phyloP scores from a whole-genome alignment of 2,329 filamentous ascomycete species.

The Ophiostoma himal-ulmi region DNA sequence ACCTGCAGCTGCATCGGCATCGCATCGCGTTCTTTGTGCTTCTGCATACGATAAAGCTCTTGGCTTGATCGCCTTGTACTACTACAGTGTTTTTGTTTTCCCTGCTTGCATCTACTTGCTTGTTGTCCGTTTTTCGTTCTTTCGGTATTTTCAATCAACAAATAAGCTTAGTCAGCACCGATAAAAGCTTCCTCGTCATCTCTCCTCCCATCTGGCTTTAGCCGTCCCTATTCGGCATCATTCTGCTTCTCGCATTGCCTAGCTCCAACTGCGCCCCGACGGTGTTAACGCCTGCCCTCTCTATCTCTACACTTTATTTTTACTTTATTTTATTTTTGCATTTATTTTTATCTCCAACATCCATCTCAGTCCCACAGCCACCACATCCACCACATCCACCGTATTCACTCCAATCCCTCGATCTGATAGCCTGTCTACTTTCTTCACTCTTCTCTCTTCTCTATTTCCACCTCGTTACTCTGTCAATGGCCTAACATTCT shows the following conservation, averaged over 20 bases:
- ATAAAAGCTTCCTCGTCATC: not conserved
- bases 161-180: not conserved
- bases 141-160: not conserved
- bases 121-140: not conserved
- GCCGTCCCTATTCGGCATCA: not conserved
- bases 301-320: not conserved
- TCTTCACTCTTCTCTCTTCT: not conserved
- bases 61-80: not conserved
- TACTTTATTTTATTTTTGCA: not conserved
- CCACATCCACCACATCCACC: not conserved
- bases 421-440: not conserved
- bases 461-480: not conserved
- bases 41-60: not conserved
- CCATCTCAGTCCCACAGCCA: not conserved
- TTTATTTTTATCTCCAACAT: not conserved
- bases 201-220: not conserved
- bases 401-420: no score
- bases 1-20: not conserved
- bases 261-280: not conserved
- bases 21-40: not conserved
- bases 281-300: not conserved
- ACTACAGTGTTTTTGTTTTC: not conserved
- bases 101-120: not conserved
- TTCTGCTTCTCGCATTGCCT: not conserved
- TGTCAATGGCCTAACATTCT: not conserved